Conservation (phyloP, 23 red algal genomes). For the Agarophyton chilense region DNA sequence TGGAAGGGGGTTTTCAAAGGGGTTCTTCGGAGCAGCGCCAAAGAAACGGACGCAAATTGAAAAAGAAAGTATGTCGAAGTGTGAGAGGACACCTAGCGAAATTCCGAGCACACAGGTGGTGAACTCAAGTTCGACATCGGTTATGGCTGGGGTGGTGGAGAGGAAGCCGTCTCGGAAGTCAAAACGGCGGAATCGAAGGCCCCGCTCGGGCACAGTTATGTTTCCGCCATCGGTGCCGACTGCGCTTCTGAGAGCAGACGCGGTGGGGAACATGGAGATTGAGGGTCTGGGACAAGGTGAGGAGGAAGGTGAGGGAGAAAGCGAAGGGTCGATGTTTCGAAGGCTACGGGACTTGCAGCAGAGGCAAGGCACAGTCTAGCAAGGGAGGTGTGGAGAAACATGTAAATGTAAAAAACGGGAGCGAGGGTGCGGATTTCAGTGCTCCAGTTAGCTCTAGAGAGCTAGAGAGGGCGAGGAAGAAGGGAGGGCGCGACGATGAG, state of each 20-base stretch:
- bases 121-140: background rate
- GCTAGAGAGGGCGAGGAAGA: too few relatives aligned
- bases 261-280: background rate
- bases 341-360: background rate
- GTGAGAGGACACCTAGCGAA: background rate
- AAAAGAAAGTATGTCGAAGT: background rate
- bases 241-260: background rate
- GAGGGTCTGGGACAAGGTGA: background rate
- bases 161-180: background rate
- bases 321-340: background rate
- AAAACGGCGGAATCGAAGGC: background rate
- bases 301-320: background rate
- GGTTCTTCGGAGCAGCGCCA: conserved; percentile 31
- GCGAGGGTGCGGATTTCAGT: too few relatives aligned
- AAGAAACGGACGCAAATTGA: background rate
- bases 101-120: background rate
- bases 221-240: background rate
- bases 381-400: too few relatives aligned
- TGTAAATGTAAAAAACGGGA: too few relatives aligned
- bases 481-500: too few relatives aligned
- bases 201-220: background rate
- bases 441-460: too few relatives aligned
- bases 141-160: background rate
- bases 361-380: too few relatives aligned
- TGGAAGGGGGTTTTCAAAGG: conserved; percentile 17